These are phyloP conservation scores for Amborella trichopoda DNA, from an alignment of 164 flowering plant species.

Conservation along the genomic window DNA sequence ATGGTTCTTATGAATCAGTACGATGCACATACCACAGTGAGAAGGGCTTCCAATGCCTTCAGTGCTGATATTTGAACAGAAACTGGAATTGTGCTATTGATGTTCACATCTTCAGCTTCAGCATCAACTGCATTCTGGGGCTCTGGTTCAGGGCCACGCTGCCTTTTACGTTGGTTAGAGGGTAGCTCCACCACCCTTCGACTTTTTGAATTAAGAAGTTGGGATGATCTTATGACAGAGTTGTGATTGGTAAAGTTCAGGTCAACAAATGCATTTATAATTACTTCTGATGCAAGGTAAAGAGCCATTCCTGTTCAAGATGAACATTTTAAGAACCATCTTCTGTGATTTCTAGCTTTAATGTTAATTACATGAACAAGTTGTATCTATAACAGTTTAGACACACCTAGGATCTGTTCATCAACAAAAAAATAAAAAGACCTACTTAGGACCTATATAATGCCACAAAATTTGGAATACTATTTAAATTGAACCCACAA, in stretches of 20 bases:
- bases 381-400: too few relatives aligned
- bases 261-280: conserved; percentile 43
- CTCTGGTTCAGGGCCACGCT: conserved; percentile 25
- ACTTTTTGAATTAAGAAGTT: conserved; percentile 8
- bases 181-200: conserved; percentile 13
- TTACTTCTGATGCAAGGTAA: conserved; percentile 41
- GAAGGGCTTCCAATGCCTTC: conserved; percentile 68
- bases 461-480: too few relatives aligned
- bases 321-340: too few relatives aligned
- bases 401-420: too few relatives aligned
- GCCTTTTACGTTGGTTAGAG: conserved; percentile 44
- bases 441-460: too few relatives aligned
- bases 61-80: conserved; percentile 76
- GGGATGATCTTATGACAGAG: conserved; percentile 6
- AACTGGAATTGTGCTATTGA: conserved; percentile 16
- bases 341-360: too few relatives aligned
- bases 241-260: conserved; percentile 20
- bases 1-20: too few relatives aligned
- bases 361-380: too few relatives aligned
- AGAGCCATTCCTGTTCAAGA: conserved; percentile 49
- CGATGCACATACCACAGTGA: conserved; percentile 51
- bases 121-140: conserved; percentile 17
- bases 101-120: conserved; percentile 19
- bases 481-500: too few relatives aligned
- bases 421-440: too few relatives aligned